Evolutionary conservation across 2,329 filamentous ascomycete species (phyloP).

Genomic region (Alternaria gansuensis): DNA sequence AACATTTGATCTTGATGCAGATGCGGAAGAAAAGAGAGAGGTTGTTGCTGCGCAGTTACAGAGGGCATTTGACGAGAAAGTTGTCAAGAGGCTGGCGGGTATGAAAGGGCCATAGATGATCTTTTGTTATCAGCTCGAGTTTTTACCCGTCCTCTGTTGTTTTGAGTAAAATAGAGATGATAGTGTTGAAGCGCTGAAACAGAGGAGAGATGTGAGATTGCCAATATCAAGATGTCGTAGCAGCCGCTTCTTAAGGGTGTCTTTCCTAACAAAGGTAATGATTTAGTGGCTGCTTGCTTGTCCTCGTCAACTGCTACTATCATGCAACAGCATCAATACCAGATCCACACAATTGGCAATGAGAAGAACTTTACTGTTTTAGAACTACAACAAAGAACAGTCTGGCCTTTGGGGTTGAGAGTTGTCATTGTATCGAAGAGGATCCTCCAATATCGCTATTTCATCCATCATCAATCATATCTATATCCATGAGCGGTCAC

Average conservation of each 20-base stretch:
- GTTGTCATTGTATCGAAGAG: conserved; percentile 26
- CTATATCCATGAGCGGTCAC: conserved; percentile 17
- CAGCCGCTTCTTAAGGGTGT: too few relatives aligned
- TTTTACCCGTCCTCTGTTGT: neutral
- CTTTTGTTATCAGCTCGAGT: neutral
- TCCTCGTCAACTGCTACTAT: too few relatives aligned
- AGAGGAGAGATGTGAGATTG: too few relatives aligned
- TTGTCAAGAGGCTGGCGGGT: conserved; percentile 40
- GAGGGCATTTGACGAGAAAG: conserved; percentile 44
- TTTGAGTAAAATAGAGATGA: too few relatives aligned
- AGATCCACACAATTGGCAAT: neutral
- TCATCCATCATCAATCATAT: conserved; percentile 23
- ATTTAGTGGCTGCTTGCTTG: too few relatives aligned
- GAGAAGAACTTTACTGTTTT: neutral
- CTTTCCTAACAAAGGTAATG: neutral
- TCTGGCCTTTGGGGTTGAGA: conserved; percentile 16
- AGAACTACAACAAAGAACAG: neutral
- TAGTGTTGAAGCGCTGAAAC: too few relatives aligned
- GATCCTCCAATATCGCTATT: conserved; percentile 21
- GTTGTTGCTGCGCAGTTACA: conserved; percentile 42
- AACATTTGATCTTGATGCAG: conserved; percentile 42
- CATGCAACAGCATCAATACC: neutral
- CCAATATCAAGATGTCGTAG: too few relatives aligned
- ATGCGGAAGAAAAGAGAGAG: conserved; percentile 45
- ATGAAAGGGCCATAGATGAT: conserved; percentile 33